These are phyloP conservation scores for Nannizziopsis arthrosporioides DNA, from an alignment of 2,329 filamentous ascomycete genomes.

Conservation along the genomic window DNA sequence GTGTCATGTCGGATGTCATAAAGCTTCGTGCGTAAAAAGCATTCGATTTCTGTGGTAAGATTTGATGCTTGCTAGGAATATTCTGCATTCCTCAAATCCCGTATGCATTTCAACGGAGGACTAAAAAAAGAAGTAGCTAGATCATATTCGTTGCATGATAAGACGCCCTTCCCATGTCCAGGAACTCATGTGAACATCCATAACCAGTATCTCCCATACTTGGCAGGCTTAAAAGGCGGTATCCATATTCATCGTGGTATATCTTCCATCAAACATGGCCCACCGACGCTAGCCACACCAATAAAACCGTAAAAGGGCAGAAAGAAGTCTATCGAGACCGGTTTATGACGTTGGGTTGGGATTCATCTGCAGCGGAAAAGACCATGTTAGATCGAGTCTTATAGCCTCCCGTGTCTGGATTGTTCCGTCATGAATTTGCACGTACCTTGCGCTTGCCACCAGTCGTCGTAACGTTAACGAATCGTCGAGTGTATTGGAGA, in stretches of 20 bases:
- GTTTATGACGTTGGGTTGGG: conserved; percentile 65
- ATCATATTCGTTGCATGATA: conserved; percentile 9
- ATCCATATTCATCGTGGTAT: neutral
- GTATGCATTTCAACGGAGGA: neutral
- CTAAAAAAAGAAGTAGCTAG: neutral
- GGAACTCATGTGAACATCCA: conserved; percentile 3
- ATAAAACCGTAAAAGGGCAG: conserved; percentile 6
- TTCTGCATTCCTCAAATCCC: neutral
- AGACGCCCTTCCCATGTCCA: conserved; percentile 2
- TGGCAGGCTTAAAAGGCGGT: neutral
- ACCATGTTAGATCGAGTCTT: neutral
- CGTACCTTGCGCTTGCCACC: conserved; percentile 96
- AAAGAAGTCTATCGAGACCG: neutral
- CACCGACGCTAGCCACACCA: conserved; percentile 6
- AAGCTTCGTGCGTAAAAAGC: neutral
- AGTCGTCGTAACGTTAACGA: conserved; percentile 95
- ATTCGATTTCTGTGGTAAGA: conserved; percentile 7
- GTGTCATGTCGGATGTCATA: neutral
- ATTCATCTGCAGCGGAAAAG: conserved; percentile 55
- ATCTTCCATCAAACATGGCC: neutral
- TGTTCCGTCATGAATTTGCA: conserved; percentile 7
- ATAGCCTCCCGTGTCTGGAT: neutral
- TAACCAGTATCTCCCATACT: conserved; percentile 2
- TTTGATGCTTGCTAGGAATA: neutral
- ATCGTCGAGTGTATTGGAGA: conserved; percentile 89